Conservation (phyloP, 148 eudicot species). For the Rhododendron molle region DNA sequence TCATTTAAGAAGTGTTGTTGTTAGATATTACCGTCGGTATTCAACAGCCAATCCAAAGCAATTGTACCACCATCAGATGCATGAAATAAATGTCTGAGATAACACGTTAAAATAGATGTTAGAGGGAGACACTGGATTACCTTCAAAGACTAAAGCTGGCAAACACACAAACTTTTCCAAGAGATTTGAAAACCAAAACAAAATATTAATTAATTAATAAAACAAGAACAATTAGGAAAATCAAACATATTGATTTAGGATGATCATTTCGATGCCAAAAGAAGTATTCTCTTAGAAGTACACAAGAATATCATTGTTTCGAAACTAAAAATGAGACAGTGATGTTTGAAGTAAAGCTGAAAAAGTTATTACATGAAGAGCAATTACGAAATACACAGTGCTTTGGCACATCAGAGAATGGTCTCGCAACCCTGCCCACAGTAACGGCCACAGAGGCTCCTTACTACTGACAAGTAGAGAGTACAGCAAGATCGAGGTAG, state of each 20-base stretch:
- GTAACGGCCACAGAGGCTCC: background rate
- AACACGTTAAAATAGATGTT: slow-evolving; percentile 10
- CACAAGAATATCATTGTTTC: background rate
- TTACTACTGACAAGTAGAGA: background rate
- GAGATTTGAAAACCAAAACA: background rate
- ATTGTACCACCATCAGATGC: slow-evolving; percentile 84
- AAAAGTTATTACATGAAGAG: background rate
- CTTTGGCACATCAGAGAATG: background rate
- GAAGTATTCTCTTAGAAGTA: background rate
- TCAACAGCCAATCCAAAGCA: slow-evolving; percentile 89
- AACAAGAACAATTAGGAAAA: background rate
- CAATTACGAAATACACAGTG: background rate
- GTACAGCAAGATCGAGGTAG: background rate
- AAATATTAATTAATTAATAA: background rate
- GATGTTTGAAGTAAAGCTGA: background rate
- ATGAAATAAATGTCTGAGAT: slow-evolving; percentile 67
- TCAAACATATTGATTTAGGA: background rate
- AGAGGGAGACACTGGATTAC: background rate
- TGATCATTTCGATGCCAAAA: background rate
- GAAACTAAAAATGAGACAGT: background rate
- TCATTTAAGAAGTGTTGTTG: background rate
- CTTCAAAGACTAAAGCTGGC: background rate
- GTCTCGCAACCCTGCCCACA: background rate
- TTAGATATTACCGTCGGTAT: slow-evolving; percentile 57
- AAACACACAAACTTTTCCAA: background rate